Evolutionary conservation across 179 eudicot genomes (phyloP), one percentile per base, ranked within the genome.

Genomic region (Vitellaria paradoxa): DNA sequence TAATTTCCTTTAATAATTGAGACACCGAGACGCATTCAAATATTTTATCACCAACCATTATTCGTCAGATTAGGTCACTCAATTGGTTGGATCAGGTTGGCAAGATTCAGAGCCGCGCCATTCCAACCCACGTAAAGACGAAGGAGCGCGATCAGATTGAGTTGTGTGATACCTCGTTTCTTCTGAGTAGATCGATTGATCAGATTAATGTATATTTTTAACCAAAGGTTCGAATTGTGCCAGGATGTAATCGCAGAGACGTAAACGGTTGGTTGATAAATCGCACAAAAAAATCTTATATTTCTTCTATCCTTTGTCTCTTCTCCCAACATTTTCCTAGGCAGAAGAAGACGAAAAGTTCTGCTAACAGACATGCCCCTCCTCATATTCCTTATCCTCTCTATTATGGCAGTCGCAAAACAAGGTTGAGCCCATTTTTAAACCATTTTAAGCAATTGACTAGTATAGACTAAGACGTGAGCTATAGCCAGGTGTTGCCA

Each of bases 301-400:
- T 65, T 68, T 75, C 76, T 61, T 69, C 30, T 52, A 52, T 56
- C 4, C 26, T 73, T 81, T 77, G 81, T 81, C 78, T 70, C 75
- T 73, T 77, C 72, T 74, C 18, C 73, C 26, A 18, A 68, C 75
- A 9, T 53, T 67, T 66, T 65, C 7, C 12, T n/a, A 2, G 9
- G 18, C 6, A 53, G 65, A n/a, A 71, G 55, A 68, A 46, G 55
- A 47, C 30, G 72, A 68, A 49, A 42, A 66, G 12, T 20, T 4
- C 56, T 47, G 9, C 45, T 68, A 21, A 68, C 21, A 30, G 37
- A 30, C 45, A 68, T 46, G 56, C 72, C 42, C 50, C 53, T 67
- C 52, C 53, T 42, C 70, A 42, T 42, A 45, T 42, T 50, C 8
- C 52, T 42, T 42, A 66, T 42, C 52, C 70, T 9, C 68, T 20